Evolutionary conservation across 2,329 filamentous ascomycete species (phyloP).

Genomic region (Apiospora rasikravindrae): DNA sequence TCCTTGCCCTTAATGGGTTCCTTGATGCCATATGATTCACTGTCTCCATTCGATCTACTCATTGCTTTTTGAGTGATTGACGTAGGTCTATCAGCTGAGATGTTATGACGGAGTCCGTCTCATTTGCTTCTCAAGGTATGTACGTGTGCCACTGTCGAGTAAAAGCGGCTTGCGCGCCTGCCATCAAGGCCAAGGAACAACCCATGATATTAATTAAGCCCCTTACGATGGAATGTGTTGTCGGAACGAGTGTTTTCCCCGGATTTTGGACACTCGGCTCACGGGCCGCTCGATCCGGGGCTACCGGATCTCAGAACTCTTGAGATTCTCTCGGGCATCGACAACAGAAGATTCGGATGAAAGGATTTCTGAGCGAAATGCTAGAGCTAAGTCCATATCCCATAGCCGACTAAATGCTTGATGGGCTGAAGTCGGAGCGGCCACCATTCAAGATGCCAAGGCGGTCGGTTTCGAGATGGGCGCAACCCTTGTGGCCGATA

Average conservation of each 20-base stretch:
- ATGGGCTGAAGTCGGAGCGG: background rate
- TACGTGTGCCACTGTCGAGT: background rate
- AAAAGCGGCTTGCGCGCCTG: background rate
- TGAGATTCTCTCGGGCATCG: background rate
- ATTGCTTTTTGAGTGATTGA: background rate
- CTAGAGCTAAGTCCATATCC: background rate
- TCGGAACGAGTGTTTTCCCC: too few species aligned
- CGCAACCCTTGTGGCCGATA: background rate
- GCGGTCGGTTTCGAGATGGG: background rate
- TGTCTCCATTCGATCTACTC: background rate
- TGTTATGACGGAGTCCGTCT: background rate
- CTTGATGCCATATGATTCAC: background rate
- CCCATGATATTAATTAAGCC: background rate
- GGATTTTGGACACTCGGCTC: too few species aligned
- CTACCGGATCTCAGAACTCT: background rate
- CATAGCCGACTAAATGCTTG: too few species aligned
- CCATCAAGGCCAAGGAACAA: background rate
- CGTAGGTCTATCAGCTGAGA: background rate
- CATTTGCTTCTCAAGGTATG: background rate
- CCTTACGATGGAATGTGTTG: background rate
- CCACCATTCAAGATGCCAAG: background rate
- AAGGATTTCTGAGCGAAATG: rapidly evolving
- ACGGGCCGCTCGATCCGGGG: background rate
- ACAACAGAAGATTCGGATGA: rapidly evolving
- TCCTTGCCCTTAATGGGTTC: too few species aligned